Base-by-base conservation (phyloP, 805 yeast species). In the Teunomyces pallodes region DNA sequence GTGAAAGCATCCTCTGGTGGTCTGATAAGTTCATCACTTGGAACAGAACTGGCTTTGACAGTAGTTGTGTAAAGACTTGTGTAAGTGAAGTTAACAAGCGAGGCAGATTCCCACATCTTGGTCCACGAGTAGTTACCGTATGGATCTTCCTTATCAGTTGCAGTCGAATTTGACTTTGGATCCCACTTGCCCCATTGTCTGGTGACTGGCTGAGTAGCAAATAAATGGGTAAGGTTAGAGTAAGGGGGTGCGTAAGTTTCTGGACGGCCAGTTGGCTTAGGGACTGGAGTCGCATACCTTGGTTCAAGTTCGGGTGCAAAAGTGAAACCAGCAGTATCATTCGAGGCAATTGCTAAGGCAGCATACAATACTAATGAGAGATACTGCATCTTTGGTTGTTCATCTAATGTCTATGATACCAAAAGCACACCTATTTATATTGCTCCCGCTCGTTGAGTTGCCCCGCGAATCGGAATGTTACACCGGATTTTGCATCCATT, bases 111-210 rank as follows among this genome's bases (percentile, higher is more conserved):
- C 61, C 61, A 57, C 30, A 53, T 13, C 41, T 53, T 44, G 24
- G 50, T 49, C 61, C 61, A 57, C n/a, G 61, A 58, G 30, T 49
- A 51, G 28, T 57, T 54, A 9, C 61, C 61, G 45, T 54, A 56
- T 13, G 61, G 61, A 32, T 57, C 58, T 16, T 54, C 52, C 9
- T 52, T 31, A 42, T 57, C 61, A 5, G 57, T 48, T 14, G 54
- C 50, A 14, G 53, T 29, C 4, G 13, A 36, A 4, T 48, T 46
- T 5, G 52, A 43, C 10, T 42, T 33, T 2, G 58, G 58, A 35
- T 54, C 40, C 58, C 58, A 57, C 10, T 43, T 46, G 0, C 61
- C 61, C 50, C 54, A 57, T 32, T 57, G 56, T 16, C 57, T 57
- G 9, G 61, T 57, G 16, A 9, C 31, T 4, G 33, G 16, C 10